A percentile compares a stretch with the other conserved stretches of the same genome.
Conservation (phyloP, 139 green algal genomes). For the Volvox reticuliferus region DNA sequence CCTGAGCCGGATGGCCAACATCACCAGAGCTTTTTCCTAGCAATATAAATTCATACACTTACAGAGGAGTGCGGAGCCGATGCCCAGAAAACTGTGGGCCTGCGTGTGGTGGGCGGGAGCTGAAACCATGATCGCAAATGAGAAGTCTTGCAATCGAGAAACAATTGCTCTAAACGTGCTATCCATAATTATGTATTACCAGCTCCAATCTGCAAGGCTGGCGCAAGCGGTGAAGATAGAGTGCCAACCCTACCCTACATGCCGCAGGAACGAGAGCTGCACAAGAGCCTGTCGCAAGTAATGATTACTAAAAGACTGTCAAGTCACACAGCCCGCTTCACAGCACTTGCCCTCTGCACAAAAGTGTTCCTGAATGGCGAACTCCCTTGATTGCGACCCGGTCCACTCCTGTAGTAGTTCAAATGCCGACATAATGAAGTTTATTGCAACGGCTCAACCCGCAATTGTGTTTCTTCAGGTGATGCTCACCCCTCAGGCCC, state of each 20-base stretch:
- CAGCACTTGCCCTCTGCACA: background rate
- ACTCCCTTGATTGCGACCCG: background rate
- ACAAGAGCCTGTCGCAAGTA: too few relatives aligned
- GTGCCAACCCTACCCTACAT: too few relatives aligned
- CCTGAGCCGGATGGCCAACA: too few relatives aligned
- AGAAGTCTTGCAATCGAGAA: background rate
- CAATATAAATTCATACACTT: background rate
- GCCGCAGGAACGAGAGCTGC: too few relatives aligned
- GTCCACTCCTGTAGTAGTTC: background rate
- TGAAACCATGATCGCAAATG: background rate
- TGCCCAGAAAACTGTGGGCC: slow-evolving; percentile 22
- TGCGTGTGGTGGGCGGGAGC: background rate
- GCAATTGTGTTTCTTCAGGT: background rate
- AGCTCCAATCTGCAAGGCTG: too few relatives aligned
- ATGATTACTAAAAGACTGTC: too few relatives aligned
- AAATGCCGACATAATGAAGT: background rate
- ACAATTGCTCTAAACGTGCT: background rate
- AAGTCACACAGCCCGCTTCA: background rate
- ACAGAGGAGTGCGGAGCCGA: slow-evolving; percentile 50
- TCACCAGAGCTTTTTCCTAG: too few relatives aligned
- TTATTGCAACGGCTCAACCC: background rate
- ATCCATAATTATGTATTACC: too few relatives aligned
- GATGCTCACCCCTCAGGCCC: background rate
- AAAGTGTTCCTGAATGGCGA: background rate
- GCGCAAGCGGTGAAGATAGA: too few relatives aligned